Percentiles rank a stretch among this genome's conserved stretches.
These are phyloP conservation scores for Diaporthe australafricana DNA, from an alignment of 2,329 filamentous ascomycete species.

Conservation along the genomic window DNA sequence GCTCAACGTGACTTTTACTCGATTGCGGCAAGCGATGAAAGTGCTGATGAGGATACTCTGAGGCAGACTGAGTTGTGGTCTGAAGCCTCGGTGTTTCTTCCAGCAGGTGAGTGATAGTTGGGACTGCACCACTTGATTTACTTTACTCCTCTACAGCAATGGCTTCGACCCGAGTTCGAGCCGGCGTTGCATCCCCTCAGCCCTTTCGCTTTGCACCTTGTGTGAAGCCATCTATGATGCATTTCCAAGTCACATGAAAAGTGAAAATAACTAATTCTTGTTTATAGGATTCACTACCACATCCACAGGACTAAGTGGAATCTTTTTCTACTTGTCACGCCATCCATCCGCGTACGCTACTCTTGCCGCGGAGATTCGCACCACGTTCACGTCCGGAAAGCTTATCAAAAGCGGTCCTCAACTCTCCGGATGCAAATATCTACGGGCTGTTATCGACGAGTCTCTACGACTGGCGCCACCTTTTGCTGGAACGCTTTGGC, in stretches of 20 bases:
- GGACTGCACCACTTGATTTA: no score
- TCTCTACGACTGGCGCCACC: constrained; percentile 58
- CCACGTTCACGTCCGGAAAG: constrained; percentile 47
- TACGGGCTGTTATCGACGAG: constrained; percentile 60
- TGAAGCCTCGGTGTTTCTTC: constrained; percentile 32
- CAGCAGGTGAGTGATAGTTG: constrained; percentile 20
- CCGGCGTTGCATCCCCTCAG: no score
- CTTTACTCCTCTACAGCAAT: no score
- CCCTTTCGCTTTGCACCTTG: neutral
- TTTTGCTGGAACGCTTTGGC: constrained; percentile 47
- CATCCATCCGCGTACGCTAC: constrained; percentile 44
- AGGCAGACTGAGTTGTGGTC: constrained; percentile 28
- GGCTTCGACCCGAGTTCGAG: no score
- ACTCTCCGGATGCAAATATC: constrained; percentile 52
- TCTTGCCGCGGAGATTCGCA: constrained; percentile 46
- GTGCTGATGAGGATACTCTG: constrained; percentile 1
- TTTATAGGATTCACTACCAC: constrained; percentile 47
- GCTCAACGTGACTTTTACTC: constrained; percentile 36
- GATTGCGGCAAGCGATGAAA: neutral
- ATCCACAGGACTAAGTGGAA: constrained; percentile 46
- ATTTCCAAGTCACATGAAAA: neutral
- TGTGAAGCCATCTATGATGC: no score
- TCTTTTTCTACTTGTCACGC: constrained; percentile 50
- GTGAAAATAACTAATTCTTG: neutral
- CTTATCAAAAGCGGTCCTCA: constrained; percentile 45